These are phyloP conservation scores for Blastocladiella emersonii DNA, from an alignment of 371 early-diverging fungal species.

Conservation along the genomic window DNA sequence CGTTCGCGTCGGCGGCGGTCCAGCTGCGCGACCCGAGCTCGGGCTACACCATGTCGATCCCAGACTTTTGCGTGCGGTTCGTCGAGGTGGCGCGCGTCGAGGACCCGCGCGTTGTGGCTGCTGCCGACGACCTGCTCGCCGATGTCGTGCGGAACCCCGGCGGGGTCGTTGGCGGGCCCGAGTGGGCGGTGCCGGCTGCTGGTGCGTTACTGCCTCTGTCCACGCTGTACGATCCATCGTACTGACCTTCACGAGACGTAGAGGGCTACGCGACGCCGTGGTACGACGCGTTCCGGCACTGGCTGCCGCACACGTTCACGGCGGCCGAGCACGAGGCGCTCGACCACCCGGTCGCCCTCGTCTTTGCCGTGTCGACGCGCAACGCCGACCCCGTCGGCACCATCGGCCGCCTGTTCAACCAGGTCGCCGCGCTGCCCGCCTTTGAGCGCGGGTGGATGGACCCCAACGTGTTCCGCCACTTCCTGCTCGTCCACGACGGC, in stretches of 20 bases:
- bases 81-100: background rate
- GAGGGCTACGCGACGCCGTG: conserved; percentile 48
- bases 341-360: conserved; percentile 76
- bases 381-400: conserved; percentile 62
- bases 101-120: background rate
- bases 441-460: conserved; percentile 52
- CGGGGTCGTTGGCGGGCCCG: background rate
- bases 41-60: background rate
- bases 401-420: conserved; percentile 41
- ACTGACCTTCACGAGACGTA: background rate
- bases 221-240: background rate
- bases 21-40: background rate
- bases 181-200: background rate
- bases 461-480: conserved; percentile 47
- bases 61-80: background rate
- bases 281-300: conserved; percentile 62
- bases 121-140: background rate
- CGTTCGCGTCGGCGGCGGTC: background rate
- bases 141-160: background rate
- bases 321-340: conserved; percentile 83
- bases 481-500: conserved; percentile 60
- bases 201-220: background rate
- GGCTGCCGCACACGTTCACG: conserved; percentile 46
- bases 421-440: conserved; percentile 35
- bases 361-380: conserved; percentile 61